Conservation (phyloP, 208 protist species). For the Trypanosoma melophagium region DNA sequence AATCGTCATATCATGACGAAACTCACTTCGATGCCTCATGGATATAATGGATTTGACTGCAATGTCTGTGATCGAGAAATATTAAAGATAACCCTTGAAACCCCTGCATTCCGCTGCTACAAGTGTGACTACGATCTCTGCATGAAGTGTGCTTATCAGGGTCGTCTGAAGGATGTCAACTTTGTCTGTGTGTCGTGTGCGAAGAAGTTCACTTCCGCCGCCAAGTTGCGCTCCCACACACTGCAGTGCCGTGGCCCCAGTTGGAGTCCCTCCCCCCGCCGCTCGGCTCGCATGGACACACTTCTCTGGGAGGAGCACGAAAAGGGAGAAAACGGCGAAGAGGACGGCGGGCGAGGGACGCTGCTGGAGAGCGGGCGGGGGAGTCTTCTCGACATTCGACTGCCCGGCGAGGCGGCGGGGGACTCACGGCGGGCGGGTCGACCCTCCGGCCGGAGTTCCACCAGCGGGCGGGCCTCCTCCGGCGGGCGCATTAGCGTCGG, state of each 20-base stretch:
- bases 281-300: slow-evolving; percentile 81
- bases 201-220: slow-evolving; percentile 76
- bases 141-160: slow-evolving; percentile 75
- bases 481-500: slow-evolving; percentile 79
- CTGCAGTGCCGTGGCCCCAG: slow-evolving; percentile 77
- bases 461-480: slow-evolving; percentile 50
- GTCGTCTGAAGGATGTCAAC: slow-evolving; percentile 73
- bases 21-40: slow-evolving; percentile 75
- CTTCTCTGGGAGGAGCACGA: slow-evolving; percentile 73
- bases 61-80: slow-evolving; percentile 85
- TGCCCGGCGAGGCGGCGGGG: slow-evolving; percentile 34
- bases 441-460: slow-evolving; percentile 38
- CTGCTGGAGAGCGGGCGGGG: slow-evolving; percentile 28
- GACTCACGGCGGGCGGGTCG: slow-evolving; percentile 20
- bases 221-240: slow-evolving; percentile 80
- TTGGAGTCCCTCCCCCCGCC: slow-evolving; percentile 68
- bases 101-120: slow-evolving; percentile 79
- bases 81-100: slow-evolving; percentile 62
- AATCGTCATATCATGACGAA: slow-evolving; percentile 88
- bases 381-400: slow-evolving; percentile 70
- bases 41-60: slow-evolving; percentile 89
- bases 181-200: slow-evolving; percentile 84
- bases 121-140: slow-evolving; percentile 91
- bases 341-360: too few relatives aligned
- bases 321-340: slow-evolving; percentile 8